These are phyloP conservation scores for Candida pini DNA, from an alignment of 805 yeast species.

Conservation along the genomic window DNA sequence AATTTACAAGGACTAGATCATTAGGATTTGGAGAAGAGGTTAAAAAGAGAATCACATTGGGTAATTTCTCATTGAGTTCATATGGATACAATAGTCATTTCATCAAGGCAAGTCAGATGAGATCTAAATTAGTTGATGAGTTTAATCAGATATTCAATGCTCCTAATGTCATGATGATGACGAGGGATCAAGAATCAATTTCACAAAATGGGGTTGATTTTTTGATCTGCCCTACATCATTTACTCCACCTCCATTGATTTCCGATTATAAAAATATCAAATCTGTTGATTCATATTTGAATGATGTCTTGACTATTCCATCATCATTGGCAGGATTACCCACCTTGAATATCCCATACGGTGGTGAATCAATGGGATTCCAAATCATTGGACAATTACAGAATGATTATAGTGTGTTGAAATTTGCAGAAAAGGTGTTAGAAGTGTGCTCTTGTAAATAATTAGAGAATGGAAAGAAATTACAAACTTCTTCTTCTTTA, in stretches of 20 bases:
- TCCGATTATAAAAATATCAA: slow-evolving; percentile 12
- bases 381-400: slow-evolving; percentile 88
- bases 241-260: slow-evolving; percentile 42
- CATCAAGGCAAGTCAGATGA: slow-evolving; percentile 63
- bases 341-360: slow-evolving; percentile 68
- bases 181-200: slow-evolving; percentile 23
- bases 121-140: slow-evolving; percentile 57
- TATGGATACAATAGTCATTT: slow-evolving; percentile 70
- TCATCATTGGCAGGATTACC: slow-evolving; percentile 92
- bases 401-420: slow-evolving; percentile 60
- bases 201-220: slow-evolving; percentile 71
- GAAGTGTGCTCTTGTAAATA: too few species aligned
- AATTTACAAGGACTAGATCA: slow-evolving; percentile 52
- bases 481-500: too few species aligned
- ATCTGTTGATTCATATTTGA: slow-evolving; percentile 60
- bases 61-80: slow-evolving; percentile 80
- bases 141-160: slow-evolving; percentile 58
- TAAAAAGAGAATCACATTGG: slow-evolving; percentile 73
- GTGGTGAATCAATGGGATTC: slow-evolving; percentile 50
- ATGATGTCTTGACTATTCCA: slow-evolving; percentile 86
- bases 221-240: slow-evolving; percentile 67
- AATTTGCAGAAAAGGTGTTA: slow-evolving; percentile 19
- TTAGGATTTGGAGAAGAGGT: slow-evolving; percentile 78
- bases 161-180: slow-evolving; percentile 34
- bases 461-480: too few species aligned